Evolutionary conservation across 805 yeast species (phyloP), one percentile per base, ranked within the genome.

Genomic region (Ogataea siamensis): DNA sequence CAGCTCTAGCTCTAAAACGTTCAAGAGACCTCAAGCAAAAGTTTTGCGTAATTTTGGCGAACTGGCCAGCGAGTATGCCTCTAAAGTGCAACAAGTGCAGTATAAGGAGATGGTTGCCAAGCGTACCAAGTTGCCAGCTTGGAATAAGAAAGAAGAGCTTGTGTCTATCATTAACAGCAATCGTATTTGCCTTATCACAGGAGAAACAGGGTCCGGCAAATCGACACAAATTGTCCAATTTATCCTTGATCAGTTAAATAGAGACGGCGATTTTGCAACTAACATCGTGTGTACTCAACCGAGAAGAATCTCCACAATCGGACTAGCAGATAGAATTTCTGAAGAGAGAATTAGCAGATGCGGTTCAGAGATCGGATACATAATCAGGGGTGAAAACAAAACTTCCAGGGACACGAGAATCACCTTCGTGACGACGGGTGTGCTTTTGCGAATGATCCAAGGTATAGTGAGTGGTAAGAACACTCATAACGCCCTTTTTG

Each of bases 121-220:
- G 8, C 73, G 98, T 49, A 47, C 71, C 7, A 58, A 60, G 7
- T 63, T 91, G 21, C 98, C 99, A 0, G 98, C 98, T 0, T 91
- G 95, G 95, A 58, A 66, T 10, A 83, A 80, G 54, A 71, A 67
- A 37, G 61, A 71, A 0, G 68, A 74, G 5, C 68, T 91, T 26
- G 70, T 85, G 2, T 51, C 73, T 0, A 63, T 78, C 4, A 76
- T 91, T 4, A 67, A 70, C 19, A 43, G 66, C 0, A 74, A 84
- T 54, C 76, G 76, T 45, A 83, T 87, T 4, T 78, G 85, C 7
- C 63, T 91, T 22, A 74, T 91, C 24, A 91, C 98, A 2, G 99
- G 98, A 58, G 99, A 93, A 58, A 91, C 98, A 0, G 98, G 98
- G 51, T 89, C 97, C 1, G 98, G 98, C 50, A 91, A 91, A 55